Conservation (phyloP, 352 stramenopile genomes). For the Phytophthora litchii region DNA sequence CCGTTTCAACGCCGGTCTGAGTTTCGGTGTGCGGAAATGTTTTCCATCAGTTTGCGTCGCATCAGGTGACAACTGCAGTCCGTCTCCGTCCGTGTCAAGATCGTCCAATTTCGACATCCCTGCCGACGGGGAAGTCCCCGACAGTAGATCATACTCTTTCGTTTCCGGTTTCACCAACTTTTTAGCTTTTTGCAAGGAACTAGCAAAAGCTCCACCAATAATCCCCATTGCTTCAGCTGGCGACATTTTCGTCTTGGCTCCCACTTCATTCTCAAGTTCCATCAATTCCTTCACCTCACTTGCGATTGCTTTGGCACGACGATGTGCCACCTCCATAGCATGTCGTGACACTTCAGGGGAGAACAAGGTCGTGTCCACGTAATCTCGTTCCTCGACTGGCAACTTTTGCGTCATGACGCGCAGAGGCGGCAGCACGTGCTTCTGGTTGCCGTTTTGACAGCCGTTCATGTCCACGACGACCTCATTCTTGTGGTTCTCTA, state of each 20-base stretch:
- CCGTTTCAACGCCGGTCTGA: slow-evolving; percentile 72
- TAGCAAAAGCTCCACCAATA: slow-evolving; percentile 65
- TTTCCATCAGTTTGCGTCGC: slow-evolving; percentile 58
- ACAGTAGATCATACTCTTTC: slow-evolving; percentile 82
- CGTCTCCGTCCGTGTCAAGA: slow-evolving; percentile 80
- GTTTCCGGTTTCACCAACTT: slow-evolving; percentile 51
- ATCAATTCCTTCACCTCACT: slow-evolving; percentile 77
- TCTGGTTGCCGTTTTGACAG: slow-evolving; percentile 16
- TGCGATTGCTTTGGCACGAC: slow-evolving; percentile 72
- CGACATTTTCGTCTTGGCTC: slow-evolving; percentile 51
- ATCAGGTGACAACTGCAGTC: slow-evolving; percentile 82
- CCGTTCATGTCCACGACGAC: slow-evolving; percentile 22
- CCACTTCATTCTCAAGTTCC: slow-evolving; percentile 47
- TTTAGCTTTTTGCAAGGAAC: slow-evolving; percentile 66
- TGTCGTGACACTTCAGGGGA: slow-evolving; percentile 83
- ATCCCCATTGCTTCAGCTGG: slow-evolving; percentile 64
- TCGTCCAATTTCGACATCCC: slow-evolving; percentile 66
- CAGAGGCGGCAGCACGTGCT: slow-evolving; percentile 49
- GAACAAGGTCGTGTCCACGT: slow-evolving; percentile 82
- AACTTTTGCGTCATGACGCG: slow-evolving; percentile 46
- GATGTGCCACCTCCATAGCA: slow-evolving; percentile 83
- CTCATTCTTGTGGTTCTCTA: slow-evolving; percentile 7
- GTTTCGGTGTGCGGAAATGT: slow-evolving; percentile 56
- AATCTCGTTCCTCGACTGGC: slow-evolving; percentile 57
- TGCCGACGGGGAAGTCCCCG: slow-evolving; percentile 48